These are phyloP conservation scores for Fusarium sp. DNA, from an alignment of 2,329 filamentous ascomycete species.

Conservation along the genomic window DNA sequence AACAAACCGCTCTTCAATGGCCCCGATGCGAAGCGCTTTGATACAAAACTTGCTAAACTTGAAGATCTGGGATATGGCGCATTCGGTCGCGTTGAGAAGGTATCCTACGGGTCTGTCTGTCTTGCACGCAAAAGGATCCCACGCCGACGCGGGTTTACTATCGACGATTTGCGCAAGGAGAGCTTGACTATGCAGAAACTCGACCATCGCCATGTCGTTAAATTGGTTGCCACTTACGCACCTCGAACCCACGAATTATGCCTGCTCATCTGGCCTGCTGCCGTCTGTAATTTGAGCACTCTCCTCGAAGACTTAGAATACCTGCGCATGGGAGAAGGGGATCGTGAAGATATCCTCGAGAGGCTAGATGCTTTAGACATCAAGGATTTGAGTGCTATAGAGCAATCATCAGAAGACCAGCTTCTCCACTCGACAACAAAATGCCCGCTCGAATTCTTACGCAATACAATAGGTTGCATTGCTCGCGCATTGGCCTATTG, in stretches of 20 bases:
- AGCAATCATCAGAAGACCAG: constrained; percentile 38
- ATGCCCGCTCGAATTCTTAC: constrained; percentile 54
- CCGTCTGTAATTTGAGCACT: constrained; percentile 55
- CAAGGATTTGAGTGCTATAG: constrained; percentile 49
- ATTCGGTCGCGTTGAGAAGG: constrained; percentile 56
- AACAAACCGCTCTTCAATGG: constrained; percentile 45
- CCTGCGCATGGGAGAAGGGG: constrained; percentile 50
- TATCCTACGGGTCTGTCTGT: constrained; percentile 52
- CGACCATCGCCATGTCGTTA: constrained; percentile 58
- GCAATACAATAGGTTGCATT: constrained; percentile 55
- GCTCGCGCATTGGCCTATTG: constrained; percentile 55
- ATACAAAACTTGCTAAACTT: constrained; percentile 44
- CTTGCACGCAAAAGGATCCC: constrained; percentile 57
- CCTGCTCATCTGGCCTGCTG: constrained; percentile 58
- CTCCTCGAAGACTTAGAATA: constrained; percentile 56
- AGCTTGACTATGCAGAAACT: constrained; percentile 58
- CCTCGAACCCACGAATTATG: constrained; percentile 52
- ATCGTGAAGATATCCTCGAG: constrained; percentile 52
- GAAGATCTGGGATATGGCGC: constrained; percentile 54
- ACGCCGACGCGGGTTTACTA: constrained; percentile 48
- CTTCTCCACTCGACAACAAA: constrained; percentile 35
- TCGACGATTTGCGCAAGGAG: constrained; percentile 56
- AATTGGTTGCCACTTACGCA: constrained; percentile 58
- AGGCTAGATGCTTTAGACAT: constrained; percentile 52
- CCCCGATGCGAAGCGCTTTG: constrained; percentile 48